These are phyloP conservation scores for Scenedesmus sp. DNA, from an alignment of 163 green algal genomes.

Conservation along the genomic window DNA sequence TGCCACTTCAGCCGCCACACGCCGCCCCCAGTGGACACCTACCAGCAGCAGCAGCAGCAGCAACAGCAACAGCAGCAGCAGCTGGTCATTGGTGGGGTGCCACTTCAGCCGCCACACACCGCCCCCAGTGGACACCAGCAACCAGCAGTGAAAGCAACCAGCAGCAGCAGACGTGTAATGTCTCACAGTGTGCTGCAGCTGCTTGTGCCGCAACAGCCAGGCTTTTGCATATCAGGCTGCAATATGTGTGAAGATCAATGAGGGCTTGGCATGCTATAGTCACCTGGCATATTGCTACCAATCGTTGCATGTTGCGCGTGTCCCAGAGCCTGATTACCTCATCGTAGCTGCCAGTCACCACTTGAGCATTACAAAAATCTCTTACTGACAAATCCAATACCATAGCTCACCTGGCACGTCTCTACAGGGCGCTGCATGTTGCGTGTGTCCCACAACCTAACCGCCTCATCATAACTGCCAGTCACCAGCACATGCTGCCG, in stretches of 20 bases:
- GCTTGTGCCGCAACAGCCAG: not conserved
- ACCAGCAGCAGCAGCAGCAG: not conserved
- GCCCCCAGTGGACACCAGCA: constrained; percentile 76
- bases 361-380: constrained; percentile 29
- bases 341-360: constrained; percentile 92
- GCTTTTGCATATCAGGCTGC: not conserved
- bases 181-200: not conserved
- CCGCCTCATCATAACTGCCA: constrained; percentile 91
- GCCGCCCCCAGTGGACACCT: constrained; percentile 85
- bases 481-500: constrained; percentile 77
- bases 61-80: constrained; percentile 45
- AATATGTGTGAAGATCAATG: not conserved
- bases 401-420: constrained; percentile 53
- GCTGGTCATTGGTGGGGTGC: constrained; percentile 74
- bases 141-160: not conserved
- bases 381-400: not conserved
- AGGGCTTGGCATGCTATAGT: not conserved
- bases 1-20: constrained; percentile 96
- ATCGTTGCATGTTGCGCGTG: constrained; percentile 59
- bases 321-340: constrained; percentile 90
- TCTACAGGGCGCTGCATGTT: constrained; percentile 63
- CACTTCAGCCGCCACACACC: constrained; percentile 93
- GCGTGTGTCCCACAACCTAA: constrained; percentile 90
- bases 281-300: constrained; percentile 65
- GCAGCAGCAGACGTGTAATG: not conserved